Evolutionary conservation across 768 basidiomycete species (phyloP).

Genomic region (Clavulina sp.): DNA sequence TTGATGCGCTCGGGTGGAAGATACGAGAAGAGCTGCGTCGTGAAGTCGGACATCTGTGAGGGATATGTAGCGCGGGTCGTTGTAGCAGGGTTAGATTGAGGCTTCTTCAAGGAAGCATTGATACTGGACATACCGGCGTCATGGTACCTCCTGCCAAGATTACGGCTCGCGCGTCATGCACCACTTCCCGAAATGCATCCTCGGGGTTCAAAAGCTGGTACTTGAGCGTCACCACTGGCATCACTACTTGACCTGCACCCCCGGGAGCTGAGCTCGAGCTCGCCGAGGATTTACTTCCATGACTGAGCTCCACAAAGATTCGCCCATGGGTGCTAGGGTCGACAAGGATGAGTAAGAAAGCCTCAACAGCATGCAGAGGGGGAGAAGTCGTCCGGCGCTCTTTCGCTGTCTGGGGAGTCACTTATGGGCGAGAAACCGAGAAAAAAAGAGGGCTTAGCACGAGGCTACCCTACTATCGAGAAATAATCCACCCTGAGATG

Average conservation of each 20-base stretch:
- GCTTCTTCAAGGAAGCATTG: not conserved
- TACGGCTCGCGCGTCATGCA: constrained; percentile 65
- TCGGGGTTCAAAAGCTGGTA: constrained; percentile 90
- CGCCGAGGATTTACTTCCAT: too few relatives aligned
- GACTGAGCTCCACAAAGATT: constrained; percentile 9
- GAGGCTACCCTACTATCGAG: too few relatives aligned
- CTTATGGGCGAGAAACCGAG: too few relatives aligned
- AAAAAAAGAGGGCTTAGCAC: too few relatives aligned
- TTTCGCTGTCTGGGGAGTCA: not conserved
- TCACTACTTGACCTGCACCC: constrained; percentile 17
- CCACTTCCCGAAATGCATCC: constrained; percentile 68
- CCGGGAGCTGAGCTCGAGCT: not conserved
- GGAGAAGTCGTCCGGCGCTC: constrained; percentile 30
- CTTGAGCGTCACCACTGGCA: constrained; percentile 50
- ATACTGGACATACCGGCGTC: constrained; percentile 56
- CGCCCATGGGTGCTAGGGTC: constrained; percentile 43
- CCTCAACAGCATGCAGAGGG: constrained; percentile 64
- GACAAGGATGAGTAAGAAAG: constrained; percentile 61
- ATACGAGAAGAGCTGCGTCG: constrained; percentile 58
- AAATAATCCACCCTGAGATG: too few relatives aligned
- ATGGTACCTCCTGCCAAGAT: constrained; percentile 93
- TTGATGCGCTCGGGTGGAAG: constrained; percentile 43
- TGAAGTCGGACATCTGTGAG: constrained; percentile 67
- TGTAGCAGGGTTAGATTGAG: not conserved
- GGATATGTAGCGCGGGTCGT: not conserved